Evolutionary conservation across 2,329 filamentous ascomycete genomes (phyloP), one percentile per base, ranked within the genome.

Genomic region (Beauveria pseudobassiana): DNA sequence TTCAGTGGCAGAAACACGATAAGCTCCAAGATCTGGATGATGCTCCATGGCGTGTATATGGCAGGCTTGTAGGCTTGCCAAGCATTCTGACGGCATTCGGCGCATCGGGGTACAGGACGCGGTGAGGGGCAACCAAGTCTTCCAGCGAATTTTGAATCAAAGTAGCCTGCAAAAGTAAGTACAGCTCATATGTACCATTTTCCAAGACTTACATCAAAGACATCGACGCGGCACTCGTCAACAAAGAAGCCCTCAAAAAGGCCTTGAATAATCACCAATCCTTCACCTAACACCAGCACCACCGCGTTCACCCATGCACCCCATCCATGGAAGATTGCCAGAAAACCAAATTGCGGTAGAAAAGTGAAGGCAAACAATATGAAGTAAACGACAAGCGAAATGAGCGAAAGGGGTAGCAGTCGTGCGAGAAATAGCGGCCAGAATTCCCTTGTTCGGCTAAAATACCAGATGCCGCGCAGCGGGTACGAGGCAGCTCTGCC

Each of bases 291-390:
- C 0, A 96, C 90, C 52, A 98, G 79, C 65, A 98, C 87, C 0
- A 90, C 86, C 3, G 89, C 92, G 68, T 91, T 97, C 62, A 96
- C 76, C 90, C 91, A 96, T n/a, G 95, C 95, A 34, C 87, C 87
- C 63, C 86, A 83, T 24, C 89, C 89, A 69, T 98, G 93, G 73
- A 97, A 98, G 67, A 98, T 84, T 18, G 89, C 87, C 24, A 99
- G 82, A 69, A 99, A 90, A 1, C 90, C 90, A 61, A 91, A 91
- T 72, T 98, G 91, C 0, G 93, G 93, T 3, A 97, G 76, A 68
- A 96, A 98, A 1, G 91, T 81, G 74, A 95, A 96, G 14, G 91
- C 80, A 74, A 98, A 98, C 22, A 98, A 84, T 22, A 96, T 79
- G n/a, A 87, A 78, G 64, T 96, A 90, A 16, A 97, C 89, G 60